Percentiles rank a stretch among this genome's conserved stretches.
phyloP scores from a whole-genome alignment of 805 yeast species.

The Kodamaea kaohsiungensis region DNA sequence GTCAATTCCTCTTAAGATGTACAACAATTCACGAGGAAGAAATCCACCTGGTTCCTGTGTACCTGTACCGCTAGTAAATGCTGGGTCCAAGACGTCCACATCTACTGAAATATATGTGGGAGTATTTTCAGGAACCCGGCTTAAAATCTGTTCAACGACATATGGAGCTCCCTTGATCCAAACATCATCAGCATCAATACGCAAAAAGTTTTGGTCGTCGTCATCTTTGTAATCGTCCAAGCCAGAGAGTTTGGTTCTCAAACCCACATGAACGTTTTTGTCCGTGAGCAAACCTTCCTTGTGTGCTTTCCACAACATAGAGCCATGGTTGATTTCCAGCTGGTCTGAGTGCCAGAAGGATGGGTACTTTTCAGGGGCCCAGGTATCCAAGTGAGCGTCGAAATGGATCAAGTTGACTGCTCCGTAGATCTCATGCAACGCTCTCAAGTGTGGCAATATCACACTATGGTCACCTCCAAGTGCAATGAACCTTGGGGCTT shows the following conservation, averaged over 20 bases:
- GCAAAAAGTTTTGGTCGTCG: slow-evolving; percentile 70
- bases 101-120: slow-evolving; percentile 83
- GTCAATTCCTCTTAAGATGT: slow-evolving; percentile 48
- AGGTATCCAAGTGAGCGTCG: slow-evolving; percentile 83
- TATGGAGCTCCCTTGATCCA: slow-evolving; percentile 64
- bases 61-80: slow-evolving; percentile 59
- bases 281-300: slow-evolving; percentile 65
- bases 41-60: slow-evolving; percentile 63
- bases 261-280: slow-evolving; percentile 71
- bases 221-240: slow-evolving; percentile 61
- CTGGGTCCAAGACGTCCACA: slow-evolving; percentile 63
- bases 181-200: slow-evolving; percentile 73
- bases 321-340: slow-evolving; percentile 74
- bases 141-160: slow-evolving; percentile 53
- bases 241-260: slow-evolving; percentile 73
- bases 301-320: slow-evolving; percentile 81
- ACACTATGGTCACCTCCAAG: slow-evolving; percentile 86
- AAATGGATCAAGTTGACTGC: slow-evolving; percentile 74
- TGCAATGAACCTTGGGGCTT: slow-evolving; percentile 64
- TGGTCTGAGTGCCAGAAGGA: slow-evolving; percentile 59
- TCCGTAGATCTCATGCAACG: slow-evolving; percentile 61
- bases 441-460: slow-evolving; percentile 69
- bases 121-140: slow-evolving; percentile 56
- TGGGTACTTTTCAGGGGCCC: slow-evolving; percentile 74
- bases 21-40: slow-evolving; percentile 54